These are phyloP conservation scores for Xylaria sp. DNA, from an alignment of 2,329 filamentous ascomycete genomes.

Conservation along the genomic window DNA sequence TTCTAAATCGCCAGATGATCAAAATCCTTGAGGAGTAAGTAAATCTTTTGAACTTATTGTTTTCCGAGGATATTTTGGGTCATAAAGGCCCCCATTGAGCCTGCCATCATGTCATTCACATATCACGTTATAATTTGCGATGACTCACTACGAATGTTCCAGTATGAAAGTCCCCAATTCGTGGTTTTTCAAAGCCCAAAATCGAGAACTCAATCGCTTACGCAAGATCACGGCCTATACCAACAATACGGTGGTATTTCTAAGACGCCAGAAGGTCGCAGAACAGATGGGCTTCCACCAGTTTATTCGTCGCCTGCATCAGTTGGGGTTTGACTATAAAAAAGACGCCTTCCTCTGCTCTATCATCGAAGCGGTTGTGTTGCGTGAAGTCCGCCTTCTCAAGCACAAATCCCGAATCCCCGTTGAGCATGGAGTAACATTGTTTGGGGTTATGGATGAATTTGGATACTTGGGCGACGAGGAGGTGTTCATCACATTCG, in stretches of 20 bases:
- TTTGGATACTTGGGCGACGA: conserved; percentile 73
- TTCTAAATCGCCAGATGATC: conserved; percentile 83
- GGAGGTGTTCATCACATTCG: conserved; percentile 74
- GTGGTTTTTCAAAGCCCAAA: conserved; percentile 74
- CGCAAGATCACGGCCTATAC: conserved; percentile 67
- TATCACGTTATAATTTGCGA: not conserved
- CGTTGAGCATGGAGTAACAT: conserved; percentile 74
- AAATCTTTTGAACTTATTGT: conserved; percentile 55
- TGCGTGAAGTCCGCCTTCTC: conserved; percentile 77
- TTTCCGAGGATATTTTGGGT: too few species aligned
- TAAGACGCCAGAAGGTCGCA: conserved; percentile 71
- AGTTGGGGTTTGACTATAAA: conserved; percentile 72
- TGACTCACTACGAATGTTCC: not conserved
- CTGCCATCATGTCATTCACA: not conserved
- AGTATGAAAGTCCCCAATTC: conserved; percentile 54
- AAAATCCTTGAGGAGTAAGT: conserved; percentile 80
- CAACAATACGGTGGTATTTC: conserved; percentile 72
- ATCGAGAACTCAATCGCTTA: conserved; percentile 69
- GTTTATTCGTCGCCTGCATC: conserved; percentile 69
- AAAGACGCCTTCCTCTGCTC: conserved; percentile 76
- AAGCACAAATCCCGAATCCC: conserved; percentile 84
- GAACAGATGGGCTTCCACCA: conserved; percentile 68
- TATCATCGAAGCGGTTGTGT: conserved; percentile 74
- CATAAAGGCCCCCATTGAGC: too few species aligned
- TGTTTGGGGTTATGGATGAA: conserved; percentile 88